These are phyloP conservation scores for Fusarium sp. DNA, from an alignment of 2,329 filamentous ascomycete genomes.

Conservation along the genomic window DNA sequence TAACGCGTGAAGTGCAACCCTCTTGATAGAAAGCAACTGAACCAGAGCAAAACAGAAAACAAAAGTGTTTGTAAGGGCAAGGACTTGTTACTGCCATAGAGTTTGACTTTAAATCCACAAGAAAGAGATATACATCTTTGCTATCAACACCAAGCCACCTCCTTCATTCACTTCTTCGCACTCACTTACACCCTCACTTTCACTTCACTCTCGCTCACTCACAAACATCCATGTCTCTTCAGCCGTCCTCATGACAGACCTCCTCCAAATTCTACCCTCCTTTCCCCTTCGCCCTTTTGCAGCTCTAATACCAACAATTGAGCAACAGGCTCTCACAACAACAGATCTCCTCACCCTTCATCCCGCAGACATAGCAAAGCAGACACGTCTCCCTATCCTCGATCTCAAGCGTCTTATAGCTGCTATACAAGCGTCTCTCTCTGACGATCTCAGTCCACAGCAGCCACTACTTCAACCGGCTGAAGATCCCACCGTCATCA, in stretches of 20 bases:
- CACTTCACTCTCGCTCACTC: neutral
- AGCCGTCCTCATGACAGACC: slow-evolving; percentile 75
- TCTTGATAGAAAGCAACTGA: neutral
- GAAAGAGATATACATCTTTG: neutral
- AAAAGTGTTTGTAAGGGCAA: neutral
- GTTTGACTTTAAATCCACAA: neutral
- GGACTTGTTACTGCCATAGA: neutral
- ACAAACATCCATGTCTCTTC: slow-evolving; percentile 16
- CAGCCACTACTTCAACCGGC: slow-evolving; percentile 33
- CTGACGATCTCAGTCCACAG: slow-evolving; percentile 61
- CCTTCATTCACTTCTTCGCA: neutral
- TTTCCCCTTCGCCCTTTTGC: slow-evolving; percentile 77
- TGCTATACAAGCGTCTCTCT: slow-evolving; percentile 72
- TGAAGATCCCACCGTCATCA: slow-evolving; percentile 60
- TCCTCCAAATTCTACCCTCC: slow-evolving; percentile 80
- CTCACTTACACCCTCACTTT: slow-evolving; percentile 20
- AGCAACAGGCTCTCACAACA: slow-evolving; percentile 78
- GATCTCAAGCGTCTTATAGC: slow-evolving; percentile 79
- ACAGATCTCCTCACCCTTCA: slow-evolving; percentile 88
- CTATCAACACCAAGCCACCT: neutral
- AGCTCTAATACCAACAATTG: slow-evolving; percentile 80
- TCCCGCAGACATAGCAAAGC: slow-evolving; percentile 81
- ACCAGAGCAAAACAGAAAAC: neutral
- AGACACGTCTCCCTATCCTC: slow-evolving; percentile 80
- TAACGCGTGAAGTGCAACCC: slow-evolving; percentile 16